Conservation (phyloP, 208 protist genomes). For the Blechomonas ayalai region DNA sequence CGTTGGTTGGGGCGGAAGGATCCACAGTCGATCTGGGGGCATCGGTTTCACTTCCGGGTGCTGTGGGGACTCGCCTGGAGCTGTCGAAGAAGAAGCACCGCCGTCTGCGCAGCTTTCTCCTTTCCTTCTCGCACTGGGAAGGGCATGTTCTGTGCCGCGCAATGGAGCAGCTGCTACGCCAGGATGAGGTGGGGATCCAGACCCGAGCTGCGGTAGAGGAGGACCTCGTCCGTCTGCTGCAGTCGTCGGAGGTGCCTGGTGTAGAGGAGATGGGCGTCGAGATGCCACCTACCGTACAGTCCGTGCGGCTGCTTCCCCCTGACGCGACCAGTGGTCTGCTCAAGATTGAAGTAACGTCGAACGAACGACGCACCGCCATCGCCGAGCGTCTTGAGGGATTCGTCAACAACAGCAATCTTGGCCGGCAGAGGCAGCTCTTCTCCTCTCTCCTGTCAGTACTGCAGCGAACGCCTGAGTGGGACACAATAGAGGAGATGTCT, state of each 20-base stretch:
- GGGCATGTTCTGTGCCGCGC: conserved; percentile 62
- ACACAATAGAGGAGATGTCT: conserved; percentile 15
- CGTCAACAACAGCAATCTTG: conserved; percentile 17
- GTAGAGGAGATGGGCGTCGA: conserved; percentile 5
- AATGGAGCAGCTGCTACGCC: conserved; percentile 20
- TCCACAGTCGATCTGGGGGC: too few relatives aligned
- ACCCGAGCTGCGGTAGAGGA: conserved; percentile 24
- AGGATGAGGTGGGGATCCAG: conserved; percentile 5
- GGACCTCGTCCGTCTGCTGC: conserved; percentile 32
- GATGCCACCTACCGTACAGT: neutral
- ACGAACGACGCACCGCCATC: conserved; percentile 27
- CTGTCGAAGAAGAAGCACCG: too few relatives aligned
- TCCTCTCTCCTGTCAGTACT: conserved; percentile 12
- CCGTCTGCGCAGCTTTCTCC: conserved; percentile 20
- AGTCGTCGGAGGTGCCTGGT: conserved; percentile 7
- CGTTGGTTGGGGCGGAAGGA: too few relatives aligned
- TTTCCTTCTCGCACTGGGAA: conserved; percentile 51
- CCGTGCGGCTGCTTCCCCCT: neutral
- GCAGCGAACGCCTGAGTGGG: conserved; percentile 7
- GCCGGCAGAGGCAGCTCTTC: conserved; percentile 12
- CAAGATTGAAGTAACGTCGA: conserved; percentile 19
- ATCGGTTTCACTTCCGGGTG: too few relatives aligned
- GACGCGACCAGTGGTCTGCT: conserved; percentile 3
- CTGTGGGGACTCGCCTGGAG: too few relatives aligned
- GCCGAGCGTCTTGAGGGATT: conserved; percentile 31